Evolutionary conservation across 108 stramenopile species (phyloP), one percentile per base, ranked within the genome.

Genomic region (Parietichytrium sp.): DNA sequence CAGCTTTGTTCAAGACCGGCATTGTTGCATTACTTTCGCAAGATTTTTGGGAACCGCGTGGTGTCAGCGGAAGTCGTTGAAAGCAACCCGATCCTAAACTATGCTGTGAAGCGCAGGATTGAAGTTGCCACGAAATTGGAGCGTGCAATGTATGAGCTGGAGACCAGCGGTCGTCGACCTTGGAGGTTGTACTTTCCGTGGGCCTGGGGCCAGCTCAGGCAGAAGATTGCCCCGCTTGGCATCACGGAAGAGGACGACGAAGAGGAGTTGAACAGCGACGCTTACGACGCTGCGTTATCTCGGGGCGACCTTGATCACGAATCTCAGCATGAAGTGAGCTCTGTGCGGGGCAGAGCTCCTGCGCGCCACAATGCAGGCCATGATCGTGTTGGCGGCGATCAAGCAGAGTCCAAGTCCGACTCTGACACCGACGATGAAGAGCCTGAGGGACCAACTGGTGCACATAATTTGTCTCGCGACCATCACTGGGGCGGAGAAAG

Each of bases 21-120:
- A 1, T 42, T 72, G 10, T 27, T 72, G 42, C 61, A 72, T 42
- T 72, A 72, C 61, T 72, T 72, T 45, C 61, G 61, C 33, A 72
- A 72, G 20, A 72, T 72, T 42, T 72, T 72, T 72, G 61, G 61
- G 23, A 72, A 72, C 42, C 61, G 61, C 42, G 61, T 72, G 6
- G 15, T 72, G 16, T n/a, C 18, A 13, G 61, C 61, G 15, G n/a
- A 25, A 10, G 61, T 72, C 20, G 61, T 72, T 33, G 61, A 72
- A 42, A 72, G 61, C 61, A 42, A 72, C 45, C 61, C 61, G n/a
- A 72, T 72, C 38, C 61, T 72, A 33, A 72, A 72, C 45, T 72
- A 72, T 42, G 61, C 61, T 6, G 12, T 72, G 10, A 33, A 42
- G 16, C 36, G 45, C 23, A 33, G 61, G 15, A 10, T 72, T 23